phyloP scores from a whole-genome alignment of 2,329 filamentous ascomycete genomes.

The Botrytis fabae region DNA sequence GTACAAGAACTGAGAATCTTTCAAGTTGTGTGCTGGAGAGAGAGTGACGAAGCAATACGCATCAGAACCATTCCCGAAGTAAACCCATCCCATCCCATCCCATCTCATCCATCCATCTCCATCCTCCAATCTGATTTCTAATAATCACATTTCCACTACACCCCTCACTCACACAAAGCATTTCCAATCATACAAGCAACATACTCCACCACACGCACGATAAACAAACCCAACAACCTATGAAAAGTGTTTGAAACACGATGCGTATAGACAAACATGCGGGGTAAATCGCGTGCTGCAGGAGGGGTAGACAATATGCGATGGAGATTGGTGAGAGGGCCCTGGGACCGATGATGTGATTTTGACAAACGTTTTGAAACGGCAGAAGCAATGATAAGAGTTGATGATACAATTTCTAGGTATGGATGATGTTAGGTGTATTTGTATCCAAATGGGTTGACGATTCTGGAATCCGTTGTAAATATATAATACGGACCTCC shows the following conservation, averaged over 20 bases:
- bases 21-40: neutral
- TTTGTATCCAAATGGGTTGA: neutral
- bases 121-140: neutral
- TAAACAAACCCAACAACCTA: neutral
- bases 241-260: neutral
- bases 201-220: neutral
- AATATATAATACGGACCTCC: neutral
- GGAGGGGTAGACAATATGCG: neutral
- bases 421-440: constrained; percentile 2
- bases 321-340: neutral
- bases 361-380: neutral
- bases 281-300: constrained; percentile 14
- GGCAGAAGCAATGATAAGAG: neutral
- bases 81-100: neutral
- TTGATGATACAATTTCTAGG: constrained; percentile 2
- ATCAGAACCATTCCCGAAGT: neutral
- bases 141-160: neutral
- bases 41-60: neutral
- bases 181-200: neutral
- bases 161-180: too few species aligned
- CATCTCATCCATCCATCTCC: neutral
- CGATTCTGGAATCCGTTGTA: neutral
- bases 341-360: neutral
- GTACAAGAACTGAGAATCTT: neutral
- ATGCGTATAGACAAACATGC: neutral